Conservation (phyloP, 2,329 filamentous ascomycete genomes). For the Spiromastix sp. region DNA sequence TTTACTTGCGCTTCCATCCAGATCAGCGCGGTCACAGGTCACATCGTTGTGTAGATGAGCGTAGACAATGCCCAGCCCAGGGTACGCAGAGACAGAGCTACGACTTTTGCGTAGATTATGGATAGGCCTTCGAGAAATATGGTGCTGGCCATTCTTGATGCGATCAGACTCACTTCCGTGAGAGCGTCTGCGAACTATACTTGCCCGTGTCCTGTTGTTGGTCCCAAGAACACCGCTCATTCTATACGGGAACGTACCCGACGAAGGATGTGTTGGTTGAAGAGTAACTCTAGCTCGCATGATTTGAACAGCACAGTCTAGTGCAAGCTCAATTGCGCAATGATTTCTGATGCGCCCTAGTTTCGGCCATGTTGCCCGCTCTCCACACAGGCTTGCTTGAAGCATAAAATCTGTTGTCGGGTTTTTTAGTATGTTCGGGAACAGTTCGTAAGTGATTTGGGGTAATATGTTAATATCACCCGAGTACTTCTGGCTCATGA, state of each 20-base stretch:
- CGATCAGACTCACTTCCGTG: slow-evolving; percentile 1
- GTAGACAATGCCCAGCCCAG: not conserved
- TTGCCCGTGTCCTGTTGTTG: not conserved
- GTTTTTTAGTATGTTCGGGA: slow-evolving; percentile 70
- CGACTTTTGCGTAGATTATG: slow-evolving; percentile 4
- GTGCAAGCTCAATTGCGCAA: slow-evolving; percentile 75
- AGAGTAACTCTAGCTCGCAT: slow-evolving; percentile 30
- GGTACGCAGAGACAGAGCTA: slow-evolving; percentile 1
- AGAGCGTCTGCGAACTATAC: slow-evolving; percentile 1
- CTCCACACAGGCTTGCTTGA: slow-evolving; percentile 63
- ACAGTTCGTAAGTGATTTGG: slow-evolving; percentile 61
- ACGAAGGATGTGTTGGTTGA: slow-evolving; percentile 20
- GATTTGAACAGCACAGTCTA: slow-evolving; percentile 38
- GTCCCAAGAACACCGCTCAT: not conserved
- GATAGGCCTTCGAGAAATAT: not conserved
- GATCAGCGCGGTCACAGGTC: not conserved
- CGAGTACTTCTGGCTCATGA: slow-evolving; percentile 83
- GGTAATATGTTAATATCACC: slow-evolving; percentile 93
- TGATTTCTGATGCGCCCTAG: slow-evolving; percentile 76
- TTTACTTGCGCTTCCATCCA: not conserved
- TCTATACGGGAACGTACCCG: slow-evolving; percentile 12
- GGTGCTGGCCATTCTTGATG: not conserved
- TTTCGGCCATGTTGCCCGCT: slow-evolving; percentile 86
- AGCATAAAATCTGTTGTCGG: slow-evolving; percentile 81
- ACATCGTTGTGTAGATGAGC: not conserved